Evolutionary conservation across 306 rosid species (phyloP), one percentile per base, ranked within the genome.

Genomic region (Abrus precatorius): DNA sequence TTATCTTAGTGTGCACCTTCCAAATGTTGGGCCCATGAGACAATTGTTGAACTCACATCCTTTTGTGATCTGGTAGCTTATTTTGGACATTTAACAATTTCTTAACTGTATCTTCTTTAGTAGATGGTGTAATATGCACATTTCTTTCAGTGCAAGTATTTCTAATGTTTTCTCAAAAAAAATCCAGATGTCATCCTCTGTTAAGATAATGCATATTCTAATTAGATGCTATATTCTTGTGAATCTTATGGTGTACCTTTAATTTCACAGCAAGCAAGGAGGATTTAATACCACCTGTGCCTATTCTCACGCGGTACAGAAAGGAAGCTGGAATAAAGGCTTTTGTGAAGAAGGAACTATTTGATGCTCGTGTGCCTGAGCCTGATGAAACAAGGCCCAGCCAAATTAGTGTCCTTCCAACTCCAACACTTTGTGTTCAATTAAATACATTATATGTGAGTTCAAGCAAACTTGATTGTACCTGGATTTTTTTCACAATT

Each of bases 241-340:
- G 49, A 76, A 83, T 83, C 64, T 74, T 80, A 55, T 56, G 69
- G 44, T 75, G 52, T n/a, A 54, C 50, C 68, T 80, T 84, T 81
- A 75, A 69, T 86, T 72, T 72, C 84, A 79, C 92, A 95, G 99
- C 93, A 78, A 89, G 87, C 89, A 93, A 93, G 86, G 99, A 95
- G 69, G 97, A 95, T 64, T 74, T 95, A 57, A 87, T 93, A 82
- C 99, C 99, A 34, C 99, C 98, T 6, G 90, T 86, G 73, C 99
- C 99, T 61, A 80, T 93, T 81, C 98, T 95, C 79, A 95, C 99
- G 4, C 88, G 99, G 9, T 91, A 91, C 96, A 89, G 41, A 74
- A 95, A 87, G 87, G 99, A 95, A 86, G 91, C 80, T 79, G 99
- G 96, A 86, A 88, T 95, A 89, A 95, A 95, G 87, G 98, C 99